phyloP scores from a whole-genome alignment of 2,329 filamentous ascomycete genomes.

The Lojkania enalia region DNA sequence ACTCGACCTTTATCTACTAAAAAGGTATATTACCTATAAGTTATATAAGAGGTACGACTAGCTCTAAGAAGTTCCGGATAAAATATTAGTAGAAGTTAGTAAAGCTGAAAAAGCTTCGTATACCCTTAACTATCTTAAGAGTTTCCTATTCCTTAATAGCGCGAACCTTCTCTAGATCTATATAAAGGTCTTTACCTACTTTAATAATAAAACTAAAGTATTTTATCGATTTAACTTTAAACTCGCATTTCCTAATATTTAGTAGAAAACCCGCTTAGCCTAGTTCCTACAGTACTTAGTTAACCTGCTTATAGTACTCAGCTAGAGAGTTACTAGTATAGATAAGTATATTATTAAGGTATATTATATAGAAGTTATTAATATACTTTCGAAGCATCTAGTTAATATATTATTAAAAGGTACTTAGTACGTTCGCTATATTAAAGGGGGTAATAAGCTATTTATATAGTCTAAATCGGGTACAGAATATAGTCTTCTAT shows the following conservation, averaged over 20 bases:
- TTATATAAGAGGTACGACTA: too few species aligned
- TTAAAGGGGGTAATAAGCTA: slow-evolving; percentile 35
- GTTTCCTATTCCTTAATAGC: slow-evolving; percentile 8
- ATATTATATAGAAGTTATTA: slow-evolving; percentile 23
- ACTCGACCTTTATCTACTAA: too few species aligned
- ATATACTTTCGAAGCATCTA: slow-evolving; percentile 19
- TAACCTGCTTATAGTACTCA: slow-evolving; percentile 6
- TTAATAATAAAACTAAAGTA: slow-evolving; percentile 28
- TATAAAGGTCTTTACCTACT: slow-evolving; percentile 20
- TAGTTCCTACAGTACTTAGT: slow-evolving; percentile 6
- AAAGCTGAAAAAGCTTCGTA: too few species aligned
- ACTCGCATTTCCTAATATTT: slow-evolving; percentile 28
- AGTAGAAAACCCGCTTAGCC: slow-evolving; percentile 8
- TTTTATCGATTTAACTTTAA: slow-evolving; percentile 31
- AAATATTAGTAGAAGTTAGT: too few species aligned
- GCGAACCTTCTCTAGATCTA: slow-evolving; percentile 18
- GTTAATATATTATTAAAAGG: slow-evolving; percentile 31
- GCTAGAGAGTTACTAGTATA: slow-evolving; percentile 12
- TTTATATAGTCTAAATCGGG: slow-evolving; percentile 37
- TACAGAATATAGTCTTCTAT: slow-evolving; percentile 42
- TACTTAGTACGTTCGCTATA: slow-evolving; percentile 15
- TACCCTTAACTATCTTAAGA: slow-evolving; percentile 4
- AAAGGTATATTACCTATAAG: too few species aligned
- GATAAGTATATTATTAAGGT: slow-evolving; percentile 29
- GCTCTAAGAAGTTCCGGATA: too few species aligned